Base-by-base conservation (phyloP, 2,329 filamentous ascomycete genomes). In the Ascochyta pisi region DNA sequence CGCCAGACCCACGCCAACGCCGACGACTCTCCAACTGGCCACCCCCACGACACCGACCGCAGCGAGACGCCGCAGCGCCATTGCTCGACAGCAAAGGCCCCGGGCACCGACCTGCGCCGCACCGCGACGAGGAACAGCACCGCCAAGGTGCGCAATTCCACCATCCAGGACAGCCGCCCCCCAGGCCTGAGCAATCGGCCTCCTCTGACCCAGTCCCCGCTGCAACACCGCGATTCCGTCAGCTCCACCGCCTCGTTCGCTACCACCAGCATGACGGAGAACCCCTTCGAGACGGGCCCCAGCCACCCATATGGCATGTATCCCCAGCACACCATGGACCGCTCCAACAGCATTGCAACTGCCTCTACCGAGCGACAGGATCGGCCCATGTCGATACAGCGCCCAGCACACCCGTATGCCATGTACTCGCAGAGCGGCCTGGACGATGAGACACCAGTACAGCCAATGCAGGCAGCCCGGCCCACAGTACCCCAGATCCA, bases 291-390 rank as follows among this genome's bases (percentile, higher is more conserved):
- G 49, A 89, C 87, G 3, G 89, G 87, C 3, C 91, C 92, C 16
- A 95, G 90, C 49, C 90, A 95, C 74, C 90, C 91, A 0, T 96
- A 96, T 72, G 86, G 85, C 64, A 89, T 94, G 86, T 96, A 96
- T 73, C 86, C 89, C 6, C 92, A 96, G 71, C 84, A 86, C 50
- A 76, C 65, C 34, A 69, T 77, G 71, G 78, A 64, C 67, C 80
- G 86, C 52, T 83, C 86, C 8, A 79, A 83, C 23, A 93, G 91
- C 69, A 79, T 89, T 34, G 84, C 86, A n/a, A 91, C 91, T 19
- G 85, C 87, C 13, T 87, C 89, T 7, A 92, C 90, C 12, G 78
- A 84, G 40, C 84, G 83, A 23, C 81, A 83, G 13, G 85, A 83
- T 70, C 82, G 77, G 24, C 63, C 87, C 3, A 86, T 88, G 64